Percentiles rank a stretch among this genome's conserved stretches.
These are phyloP conservation scores for Camillea tinctor DNA, from an alignment of 2,329 filamentous ascomycete genomes.

Conservation along the genomic window DNA sequence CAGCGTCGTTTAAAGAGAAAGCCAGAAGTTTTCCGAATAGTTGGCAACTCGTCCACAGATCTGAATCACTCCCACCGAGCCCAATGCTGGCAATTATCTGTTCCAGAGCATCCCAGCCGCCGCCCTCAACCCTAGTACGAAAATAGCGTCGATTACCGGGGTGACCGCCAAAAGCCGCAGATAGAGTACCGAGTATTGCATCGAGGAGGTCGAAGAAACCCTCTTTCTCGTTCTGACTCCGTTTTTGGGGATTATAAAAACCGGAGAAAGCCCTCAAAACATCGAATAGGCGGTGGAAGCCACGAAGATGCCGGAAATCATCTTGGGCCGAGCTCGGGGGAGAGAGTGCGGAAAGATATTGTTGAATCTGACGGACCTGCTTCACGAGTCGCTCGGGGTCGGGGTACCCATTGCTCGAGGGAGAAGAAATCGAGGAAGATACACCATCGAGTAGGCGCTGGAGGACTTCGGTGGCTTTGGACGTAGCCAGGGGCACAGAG, in stretches of 20 bases:
- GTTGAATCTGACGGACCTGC: conserved; percentile 63
- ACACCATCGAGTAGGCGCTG: conserved; percentile 53
- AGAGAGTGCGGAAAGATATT: conserved; percentile 52
- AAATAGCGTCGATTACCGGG: conserved; percentile 89
- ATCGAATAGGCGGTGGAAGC: conserved; percentile 72
- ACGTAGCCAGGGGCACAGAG: conserved; percentile 53
- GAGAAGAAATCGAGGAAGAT: conserved; percentile 34
- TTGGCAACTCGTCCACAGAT: conserved; percentile 67
- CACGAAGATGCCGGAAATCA: conserved; percentile 76
- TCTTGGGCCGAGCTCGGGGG: conserved; percentile 61
- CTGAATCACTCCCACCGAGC: conserved; percentile 62
- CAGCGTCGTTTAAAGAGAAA: conserved; percentile 77
- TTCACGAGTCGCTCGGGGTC: conserved; percentile 49
- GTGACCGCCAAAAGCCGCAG: conserved; percentile 73
- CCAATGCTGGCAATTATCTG: conserved; percentile 69
- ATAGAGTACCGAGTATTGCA: conserved; percentile 69
- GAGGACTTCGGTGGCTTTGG: conserved; percentile 61
- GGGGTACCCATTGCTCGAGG: conserved; percentile 44
- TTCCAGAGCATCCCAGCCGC: conserved; percentile 77
- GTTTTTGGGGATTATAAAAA: conserved; percentile 69
- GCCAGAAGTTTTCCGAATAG: conserved; percentile 80
- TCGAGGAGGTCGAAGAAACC: conserved; percentile 69
- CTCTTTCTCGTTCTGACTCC: conserved; percentile 60
- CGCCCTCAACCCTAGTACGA: conserved; percentile 68
- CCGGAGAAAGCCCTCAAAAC: conserved; percentile 70